A percentile compares a stretch with the other conserved stretches of the same genome.
phyloP scores from a whole-genome alignment of 2,329 filamentous ascomycete species.

The Ceratocystis lukuohia region DNA sequence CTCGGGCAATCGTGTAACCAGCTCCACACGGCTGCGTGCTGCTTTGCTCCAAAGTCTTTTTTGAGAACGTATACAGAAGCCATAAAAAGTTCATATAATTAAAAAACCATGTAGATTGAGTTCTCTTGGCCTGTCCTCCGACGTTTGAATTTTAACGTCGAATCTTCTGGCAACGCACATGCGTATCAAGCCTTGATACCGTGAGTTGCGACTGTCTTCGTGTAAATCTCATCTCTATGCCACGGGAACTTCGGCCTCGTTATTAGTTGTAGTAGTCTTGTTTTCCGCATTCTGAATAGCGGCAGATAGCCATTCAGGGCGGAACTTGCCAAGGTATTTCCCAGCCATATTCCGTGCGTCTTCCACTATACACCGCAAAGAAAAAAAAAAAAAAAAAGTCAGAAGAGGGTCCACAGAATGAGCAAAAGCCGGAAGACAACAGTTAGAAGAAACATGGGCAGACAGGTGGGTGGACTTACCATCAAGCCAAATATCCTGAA shows the following conservation, averaged over 20 bases:
- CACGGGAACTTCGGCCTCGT: neutral
- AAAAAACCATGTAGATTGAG: neutral
- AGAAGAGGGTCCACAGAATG: constrained; percentile 6
- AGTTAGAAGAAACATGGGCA: too few species aligned
- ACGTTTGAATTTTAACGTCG: too few species aligned
- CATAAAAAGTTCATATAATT: neutral
- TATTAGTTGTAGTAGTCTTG: constrained; percentile 2
- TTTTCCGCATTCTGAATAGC: constrained; percentile 6
- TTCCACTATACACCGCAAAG: constrained; percentile 34
- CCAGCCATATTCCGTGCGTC: constrained; percentile 48
- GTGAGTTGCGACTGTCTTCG: neutral
- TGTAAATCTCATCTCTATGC: neutral
- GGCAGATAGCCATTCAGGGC: constrained; percentile 39
- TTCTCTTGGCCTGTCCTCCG: neutral
- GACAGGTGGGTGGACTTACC: constrained; percentile 34
- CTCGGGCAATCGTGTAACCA: neutral
- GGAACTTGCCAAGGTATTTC: constrained; percentile 49
- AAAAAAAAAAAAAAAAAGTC: neutral
- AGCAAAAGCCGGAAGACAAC: neutral
- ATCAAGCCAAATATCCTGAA: constrained; percentile 53
- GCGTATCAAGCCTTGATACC: neutral
- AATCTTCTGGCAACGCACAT: neutral
- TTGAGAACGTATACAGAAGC: neutral
- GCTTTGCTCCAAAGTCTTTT: neutral
- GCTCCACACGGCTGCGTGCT: neutral